Base-by-base conservation (phyloP, 495 filamentous ascomycete species). In the Pyrenopolyporus hunteri region DNA sequence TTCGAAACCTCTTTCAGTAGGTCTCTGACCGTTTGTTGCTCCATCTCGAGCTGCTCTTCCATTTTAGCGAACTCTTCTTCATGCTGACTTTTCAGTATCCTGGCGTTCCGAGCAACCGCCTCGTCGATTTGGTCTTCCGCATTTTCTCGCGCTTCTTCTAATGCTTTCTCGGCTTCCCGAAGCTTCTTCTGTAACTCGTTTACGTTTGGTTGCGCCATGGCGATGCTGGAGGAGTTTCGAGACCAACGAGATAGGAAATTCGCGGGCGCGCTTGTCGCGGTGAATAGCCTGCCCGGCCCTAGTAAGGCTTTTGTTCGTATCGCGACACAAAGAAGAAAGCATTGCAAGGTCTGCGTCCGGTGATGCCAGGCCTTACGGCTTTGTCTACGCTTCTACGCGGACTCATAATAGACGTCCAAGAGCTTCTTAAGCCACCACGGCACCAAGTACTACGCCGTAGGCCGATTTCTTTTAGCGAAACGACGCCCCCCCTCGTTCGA, bases 241-340 rank as follows among this genome's bases (percentile, higher is more conserved):
- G 13, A 53, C 14, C 16, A 13, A 23, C 14, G 47, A 10, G 9
- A 26, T 33, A 29, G 28, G 28, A 43, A 29, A 20, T 29, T 23
- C 22, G 31, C 46, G 28, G n/a, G 39, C 28, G 13, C 19, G 36
- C 7, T 33, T n/a, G 10, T 1, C 7, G 42, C 5, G 35, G 31
- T 8, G 19, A 36, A 31, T 31, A n/a, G 19, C 57, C 50, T 23
- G 28, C 13, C 32, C 22, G 55, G 55, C 47, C 29, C 16, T 37
- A 25, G 26, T 11, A 59, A 22, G 37, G 43, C 45, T 67, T 57
- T 57, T 62, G 47, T 62, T 57, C 5, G 33, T 32, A 29, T 47
- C 14, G 2, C 13, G 52, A n/a, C 39, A 63, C 64, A 63, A 63
- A 62, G 58, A 46, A 56, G 48, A 8, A 9, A 4, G 7, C 17